Base-by-base conservation (phyloP, 208 protist species). In the Crithidia fasciculata region DNA sequence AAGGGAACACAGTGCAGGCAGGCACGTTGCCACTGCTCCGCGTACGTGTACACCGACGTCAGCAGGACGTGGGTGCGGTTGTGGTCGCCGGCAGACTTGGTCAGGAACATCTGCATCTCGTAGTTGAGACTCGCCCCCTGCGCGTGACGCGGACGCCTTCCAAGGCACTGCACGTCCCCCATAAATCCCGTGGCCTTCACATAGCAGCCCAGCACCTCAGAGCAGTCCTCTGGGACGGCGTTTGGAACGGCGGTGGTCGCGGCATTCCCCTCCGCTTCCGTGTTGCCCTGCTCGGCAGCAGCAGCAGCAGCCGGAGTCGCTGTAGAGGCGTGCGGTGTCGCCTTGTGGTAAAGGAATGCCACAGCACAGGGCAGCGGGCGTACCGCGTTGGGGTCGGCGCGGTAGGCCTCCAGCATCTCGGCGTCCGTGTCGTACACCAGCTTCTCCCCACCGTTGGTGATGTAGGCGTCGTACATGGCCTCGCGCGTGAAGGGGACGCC, bases 51-150 rank as follows among this genome's bases (percentile, higher is more conserved):
- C n/a, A 82, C 71, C 18, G 88, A 78, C n/a, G 84, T 70, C 8
- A 91, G 61, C 60, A 86, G 61, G 36, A 87, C 86, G 49, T 84
- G 81, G 40, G 74, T 76, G 70, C 86, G 81, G 73, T 93, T 87
- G 65, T 91, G 88, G 52, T 93, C 88, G 10, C 88, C 88, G 8
- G 86, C 88, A 4, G 85, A 89, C 82, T 88, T 90, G 37, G 79
- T 84, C 36, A 93, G 73, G 70, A 90, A 93, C 72, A 93, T 88
- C 58, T 73, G 79, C 70, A 90, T 39, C 19, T 87, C 84, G 76
- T 61, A 89, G 81, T 52, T 83, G 59, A n/a, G 78, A 19, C 88
- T 39, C 52, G 82, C 70, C 36, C 36, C 36, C 49, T 18, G 15
- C 75, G 45, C n/a, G 57, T 12, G 28, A 19, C 28, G 47, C 37